A percentile compares a stretch with the other conserved stretches of the same genome.
Evolutionary conservation across 2,329 filamentous ascomycete species (phyloP).

Genomic region (Penicillium thymicola): DNA sequence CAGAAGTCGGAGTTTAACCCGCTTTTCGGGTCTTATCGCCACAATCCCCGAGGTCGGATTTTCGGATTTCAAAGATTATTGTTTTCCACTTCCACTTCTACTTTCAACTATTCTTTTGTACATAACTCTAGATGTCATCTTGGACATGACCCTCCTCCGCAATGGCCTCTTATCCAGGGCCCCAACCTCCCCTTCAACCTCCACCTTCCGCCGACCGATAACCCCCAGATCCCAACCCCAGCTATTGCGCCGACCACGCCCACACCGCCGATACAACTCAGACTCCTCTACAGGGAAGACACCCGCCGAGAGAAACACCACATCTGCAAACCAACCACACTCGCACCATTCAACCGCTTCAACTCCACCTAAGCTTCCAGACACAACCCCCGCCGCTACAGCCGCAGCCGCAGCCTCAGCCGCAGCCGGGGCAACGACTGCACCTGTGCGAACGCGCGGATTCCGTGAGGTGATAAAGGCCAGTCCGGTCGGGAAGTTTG

Average conservation of each 20-base stretch:
- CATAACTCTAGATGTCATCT: not conserved
- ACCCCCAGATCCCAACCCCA: conserved; percentile 12
- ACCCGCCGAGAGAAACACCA: not conserved
- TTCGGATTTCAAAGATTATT: not conserved
- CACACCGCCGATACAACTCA: conserved; percentile 20
- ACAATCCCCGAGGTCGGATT: not conserved
- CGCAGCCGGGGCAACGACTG: conserved; percentile 23
- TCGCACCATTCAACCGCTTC: not conserved
- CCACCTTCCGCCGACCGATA: conserved; percentile 7
- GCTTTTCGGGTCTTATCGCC: conserved; percentile 8
- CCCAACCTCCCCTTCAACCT: conserved; percentile 6
- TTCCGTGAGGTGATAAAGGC: conserved; percentile 32
- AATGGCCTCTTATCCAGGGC: conserved; percentile 12
- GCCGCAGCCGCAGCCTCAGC: conserved; percentile 26
- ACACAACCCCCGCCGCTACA: conserved; percentile 18
- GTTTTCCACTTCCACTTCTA: not conserved
- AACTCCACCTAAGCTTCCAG: conserved; percentile 1
- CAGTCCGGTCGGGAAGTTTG: conserved; percentile 35
- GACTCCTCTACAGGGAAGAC: not conserved
- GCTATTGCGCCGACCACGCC: conserved; percentile 16
- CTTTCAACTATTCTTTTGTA: not conserved
- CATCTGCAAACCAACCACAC: not conserved
- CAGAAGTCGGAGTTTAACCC: not conserved
- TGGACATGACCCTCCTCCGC: conserved; percentile 18
- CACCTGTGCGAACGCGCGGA: conserved; percentile 21